Evolutionary conservation across 352 stramenopile genomes (phyloP), one percentile per base, ranked within the genome.

Genomic region (Globisporangium orthogonon): DNA sequence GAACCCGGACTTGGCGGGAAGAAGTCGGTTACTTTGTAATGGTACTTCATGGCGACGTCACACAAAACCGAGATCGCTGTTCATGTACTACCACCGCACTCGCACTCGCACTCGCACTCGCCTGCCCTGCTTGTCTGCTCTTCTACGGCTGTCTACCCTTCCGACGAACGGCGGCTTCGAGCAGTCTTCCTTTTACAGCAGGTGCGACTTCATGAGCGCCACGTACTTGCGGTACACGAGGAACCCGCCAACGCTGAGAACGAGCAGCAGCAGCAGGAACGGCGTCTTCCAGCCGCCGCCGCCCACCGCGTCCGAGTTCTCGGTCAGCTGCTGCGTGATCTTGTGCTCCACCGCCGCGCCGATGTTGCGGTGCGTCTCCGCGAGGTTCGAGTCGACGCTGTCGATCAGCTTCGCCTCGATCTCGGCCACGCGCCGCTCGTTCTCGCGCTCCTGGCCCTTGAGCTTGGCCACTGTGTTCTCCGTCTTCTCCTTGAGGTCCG

Each of bases 151-250:
- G 23, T 23, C 23, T 23, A 23, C 23, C 23, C 23, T 23, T 23
- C 23, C 23, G 23, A 23, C 23, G 23, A 23, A 23, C 23, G 23
- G 23, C 23, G 23, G 23, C 23, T 23, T 23, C 23, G 23, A 23
- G 23, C 23, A 23, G 23, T 23, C 23, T 23, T 23, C 23, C 23
- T 23, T 23, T 60, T 90, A 94, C 67, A 94, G 68, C 71, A 94
- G 66, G 70, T 94, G 84, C 44, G 79, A 90, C 76, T 94, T 94
- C 73, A 91, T 85, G 23, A 94, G 69, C 59, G 73, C 73, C 60
- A 87, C 71, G 72, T 94, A 94, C 78, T 94, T 94, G 64, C 76
- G 80, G 68, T 92, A 94, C 57, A 82, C 72, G 48, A 76, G 79
- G 28, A 61, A 64, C 41, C 65, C 74, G 50, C 70, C 74, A 14